Base-by-base conservation (phyloP, 2,329 filamentous ascomycete species). In the Colletotrichum sojae region DNA sequence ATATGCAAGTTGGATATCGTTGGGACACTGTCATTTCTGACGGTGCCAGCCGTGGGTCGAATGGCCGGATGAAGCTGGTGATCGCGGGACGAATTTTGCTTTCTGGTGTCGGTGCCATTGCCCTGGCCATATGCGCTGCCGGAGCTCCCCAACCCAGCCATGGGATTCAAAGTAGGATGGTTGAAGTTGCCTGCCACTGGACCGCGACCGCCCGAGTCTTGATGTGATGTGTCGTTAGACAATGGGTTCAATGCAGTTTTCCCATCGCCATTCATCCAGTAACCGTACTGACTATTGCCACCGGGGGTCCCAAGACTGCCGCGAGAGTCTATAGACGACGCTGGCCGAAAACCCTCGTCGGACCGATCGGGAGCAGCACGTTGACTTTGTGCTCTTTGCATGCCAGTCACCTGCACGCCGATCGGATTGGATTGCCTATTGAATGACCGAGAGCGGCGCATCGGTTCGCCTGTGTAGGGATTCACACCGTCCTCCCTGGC, bases 1-100 rank as follows among this genome's bases (percentile, higher is more conserved):
- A 94, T 86, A 75, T 92, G 90, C 58, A 94, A 79, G 75, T 91
- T 86, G 63, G 89, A 90, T 52, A 92, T 88, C 31, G 86, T 88
- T 13, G 85, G 83, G 6, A 84, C 82, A 72, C 86, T 84, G 54
- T 83, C 80, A 15, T 78, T 80, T 56, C 83, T 76, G 6, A 54
- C 56, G 59, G 72, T 73, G 56, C 73, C 70, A 9, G 74, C 73
- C 1, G 73, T 72, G 3, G 78, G 77, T 43, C 79, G 75, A 10
- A 39, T 27, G 12, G 72, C 65, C 15, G 72, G 36, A 10, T 20
- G 13, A n/a, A 49, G 55, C 10, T 66, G 69, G 20, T 56, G 48
- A 18, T 57, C 27, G 46, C 48, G 65, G 40, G 39, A 18, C n/a
- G 46, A 53, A 20, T 45, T 46, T 12, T 54, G 27, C 31, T 48